phyloP scores from a whole-genome alignment of 2,329 filamentous ascomycete species.

The Thermothelomyces thermophilus region DNA sequence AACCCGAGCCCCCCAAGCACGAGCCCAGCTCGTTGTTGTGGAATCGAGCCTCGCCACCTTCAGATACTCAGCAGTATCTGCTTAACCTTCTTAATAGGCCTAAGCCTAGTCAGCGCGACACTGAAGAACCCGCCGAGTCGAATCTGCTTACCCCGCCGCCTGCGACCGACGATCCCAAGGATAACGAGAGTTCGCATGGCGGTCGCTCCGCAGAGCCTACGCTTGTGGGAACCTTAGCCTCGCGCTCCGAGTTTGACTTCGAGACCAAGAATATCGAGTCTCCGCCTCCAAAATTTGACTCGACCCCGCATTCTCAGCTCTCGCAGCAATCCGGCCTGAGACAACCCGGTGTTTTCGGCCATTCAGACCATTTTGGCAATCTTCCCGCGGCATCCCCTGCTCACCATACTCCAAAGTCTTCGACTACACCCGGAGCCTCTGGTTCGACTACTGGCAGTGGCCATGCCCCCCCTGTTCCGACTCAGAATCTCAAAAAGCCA shows the following conservation, averaged over 20 bases:
- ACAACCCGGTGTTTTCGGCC: constrained; percentile 26
- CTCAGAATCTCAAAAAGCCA: constrained; percentile 48
- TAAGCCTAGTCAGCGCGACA: constrained; percentile 57
- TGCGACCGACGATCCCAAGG: constrained; percentile 28
- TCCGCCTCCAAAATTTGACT: constrained; percentile 24
- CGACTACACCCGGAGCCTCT: constrained; percentile 29
- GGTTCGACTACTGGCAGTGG: constrained; percentile 24
- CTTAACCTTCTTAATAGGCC: constrained; percentile 78
- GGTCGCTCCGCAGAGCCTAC: constrained; percentile 22
- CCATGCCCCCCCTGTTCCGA: constrained; percentile 30
- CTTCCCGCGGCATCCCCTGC: constrained; percentile 36
- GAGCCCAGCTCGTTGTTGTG: constrained; percentile 35
- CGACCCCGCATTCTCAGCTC: constrained; percentile 26
- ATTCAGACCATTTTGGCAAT: constrained; percentile 38
- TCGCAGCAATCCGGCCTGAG: constrained; percentile 22
- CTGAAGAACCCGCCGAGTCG: constrained; percentile 38
- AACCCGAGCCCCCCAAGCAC: constrained; percentile 39
- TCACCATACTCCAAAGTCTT: constrained; percentile 37
- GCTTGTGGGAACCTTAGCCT: constrained; percentile 22
- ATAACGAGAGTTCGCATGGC: constrained; percentile 18
- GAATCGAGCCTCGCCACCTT: constrained; percentile 46
- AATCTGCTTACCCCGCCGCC: constrained; percentile 42
- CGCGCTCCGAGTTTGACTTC: constrained; percentile 28
- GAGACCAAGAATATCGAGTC: constrained; percentile 23
- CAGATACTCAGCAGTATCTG: constrained; percentile 77